Evolutionary conservation across 768 basidiomycete genomes (phyloP).

Genomic region (Trametes cinnabarina): DNA sequence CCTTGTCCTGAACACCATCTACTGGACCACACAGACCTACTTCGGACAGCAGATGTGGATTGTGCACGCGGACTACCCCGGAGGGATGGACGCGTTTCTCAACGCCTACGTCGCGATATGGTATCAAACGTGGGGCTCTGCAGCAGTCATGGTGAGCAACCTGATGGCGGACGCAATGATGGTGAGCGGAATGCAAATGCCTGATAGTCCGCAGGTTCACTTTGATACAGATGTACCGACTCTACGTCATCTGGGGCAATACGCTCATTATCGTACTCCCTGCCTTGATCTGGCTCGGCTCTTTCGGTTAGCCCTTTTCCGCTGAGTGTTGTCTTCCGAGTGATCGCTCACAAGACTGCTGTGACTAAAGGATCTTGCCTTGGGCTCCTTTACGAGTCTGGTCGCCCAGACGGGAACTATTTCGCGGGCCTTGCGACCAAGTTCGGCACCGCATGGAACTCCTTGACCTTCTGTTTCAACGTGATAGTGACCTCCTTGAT

Average conservation of each 20-base stretch:
- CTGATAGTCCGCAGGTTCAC: too few species aligned
- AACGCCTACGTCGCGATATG: conserved; percentile 18
- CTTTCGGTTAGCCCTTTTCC: conserved; percentile 19
- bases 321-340: too few species aligned
- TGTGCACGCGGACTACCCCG: conserved; percentile 23
- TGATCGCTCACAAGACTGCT: too few species aligned
- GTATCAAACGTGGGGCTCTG: conserved; percentile 28
- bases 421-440: conserved; percentile 38
- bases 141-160: conserved; percentile 23
- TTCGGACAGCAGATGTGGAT: conserved; percentile 33
- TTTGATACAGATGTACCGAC: conserved; percentile 23
- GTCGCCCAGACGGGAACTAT: conserved; percentile 40
- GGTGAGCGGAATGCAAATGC: conserved; percentile 16
- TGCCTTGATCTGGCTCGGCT: conserved; percentile 22
- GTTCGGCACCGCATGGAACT: conserved; percentile 42
- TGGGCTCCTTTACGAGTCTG: conserved; percentile 39
- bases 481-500: conserved; percentile 42
- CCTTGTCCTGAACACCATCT: conserved; percentile 30
- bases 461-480: conserved; percentile 42
- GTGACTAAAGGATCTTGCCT: conserved; percentile 37
- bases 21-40: conserved; percentile 26
- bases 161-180: conserved; percentile 29
- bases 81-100: conserved; percentile 27
- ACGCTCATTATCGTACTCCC: conserved; percentile 23
- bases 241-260: conserved; percentile 28